These are phyloP conservation scores for Phytophthora boehmeriae DNA, from an alignment of 352 stramenopile species.

Conservation along the genomic window DNA sequence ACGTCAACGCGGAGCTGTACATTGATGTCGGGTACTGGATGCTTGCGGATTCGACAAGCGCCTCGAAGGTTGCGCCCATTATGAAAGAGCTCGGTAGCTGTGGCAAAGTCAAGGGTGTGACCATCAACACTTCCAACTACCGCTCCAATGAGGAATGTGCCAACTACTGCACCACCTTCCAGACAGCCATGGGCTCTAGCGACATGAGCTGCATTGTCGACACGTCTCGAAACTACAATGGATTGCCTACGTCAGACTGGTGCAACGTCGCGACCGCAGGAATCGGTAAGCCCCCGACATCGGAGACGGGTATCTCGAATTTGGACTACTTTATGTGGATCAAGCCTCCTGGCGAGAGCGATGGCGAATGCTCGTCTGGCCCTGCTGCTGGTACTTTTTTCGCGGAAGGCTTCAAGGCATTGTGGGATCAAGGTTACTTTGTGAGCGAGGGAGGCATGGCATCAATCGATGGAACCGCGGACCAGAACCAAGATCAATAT, in stretches of 20 bases:
- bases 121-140: slow-evolving; percentile 80
- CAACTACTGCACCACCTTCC: slow-evolving; percentile 53
- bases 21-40: slow-evolving; percentile 68
- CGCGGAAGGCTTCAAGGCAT: slow-evolving; percentile 48
- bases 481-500: slow-evolving; percentile 13
- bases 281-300: slow-evolving; percentile 53
- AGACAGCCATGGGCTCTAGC: slow-evolving; percentile 40
- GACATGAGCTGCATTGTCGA: slow-evolving; percentile 61
- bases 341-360: slow-evolving; percentile 62
- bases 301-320: slow-evolving; percentile 41
- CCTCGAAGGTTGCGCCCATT: slow-evolving; percentile 37
- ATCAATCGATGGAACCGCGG: slow-evolving; percentile 19
- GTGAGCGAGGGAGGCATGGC: slow-evolving; percentile 36
- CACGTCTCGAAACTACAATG: slow-evolving; percentile 64
- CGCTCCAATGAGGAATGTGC: slow-evolving; percentile 46
- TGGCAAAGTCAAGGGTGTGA: slow-evolving; percentile 56
- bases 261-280: slow-evolving; percentile 64
- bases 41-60: slow-evolving; percentile 34
- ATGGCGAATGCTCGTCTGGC: slow-evolving; percentile 59
- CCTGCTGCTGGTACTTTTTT: slow-evolving; percentile 55
- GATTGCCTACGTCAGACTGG: slow-evolving; percentile 49
- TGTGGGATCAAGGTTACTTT: slow-evolving; percentile 71
- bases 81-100: slow-evolving; percentile 40
- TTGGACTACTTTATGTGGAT: slow-evolving; percentile 75
- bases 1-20: slow-evolving; percentile 60